These are phyloP conservation scores for Metschnikowia baotianmanensis DNA, from an alignment of 805 yeast species.

Conservation along the genomic window DNA sequence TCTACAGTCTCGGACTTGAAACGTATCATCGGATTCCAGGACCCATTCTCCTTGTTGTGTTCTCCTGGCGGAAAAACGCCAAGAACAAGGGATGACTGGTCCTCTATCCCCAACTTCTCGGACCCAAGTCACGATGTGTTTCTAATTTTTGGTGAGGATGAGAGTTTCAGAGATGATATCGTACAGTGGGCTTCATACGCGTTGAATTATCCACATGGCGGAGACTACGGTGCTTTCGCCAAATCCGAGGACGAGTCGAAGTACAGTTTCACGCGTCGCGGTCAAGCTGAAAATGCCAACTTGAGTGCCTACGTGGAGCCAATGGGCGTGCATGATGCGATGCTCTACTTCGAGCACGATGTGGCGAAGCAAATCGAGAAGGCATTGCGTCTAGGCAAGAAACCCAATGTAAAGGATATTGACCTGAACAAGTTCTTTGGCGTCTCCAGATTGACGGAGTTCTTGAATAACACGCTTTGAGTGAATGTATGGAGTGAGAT, in stretches of 20 bases:
- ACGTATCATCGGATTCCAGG: constrained; percentile 12
- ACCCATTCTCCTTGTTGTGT: constrained; percentile 16
- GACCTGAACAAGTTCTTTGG: constrained; percentile 16
- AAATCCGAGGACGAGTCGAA: constrained; percentile 18
- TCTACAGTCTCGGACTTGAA: constrained; percentile 9
- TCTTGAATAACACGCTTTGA: constrained; percentile 14
- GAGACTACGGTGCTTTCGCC: constrained; percentile 28
- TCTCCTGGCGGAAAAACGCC: constrained; percentile 30
- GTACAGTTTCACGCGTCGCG: constrained; percentile 22
- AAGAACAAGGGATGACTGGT: constrained; percentile 30
- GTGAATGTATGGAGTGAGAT: neutral
- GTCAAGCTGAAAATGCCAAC: constrained; percentile 21
- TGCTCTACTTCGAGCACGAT: constrained; percentile 17
- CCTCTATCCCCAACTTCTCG: constrained; percentile 29
- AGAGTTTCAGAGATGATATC: constrained; percentile 40
- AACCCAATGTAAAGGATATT: constrained; percentile 11
- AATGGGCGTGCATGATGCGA: constrained; percentile 20
- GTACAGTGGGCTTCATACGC: constrained; percentile 35
- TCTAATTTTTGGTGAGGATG: constrained; percentile 41
- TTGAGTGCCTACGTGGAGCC: constrained; percentile 19
- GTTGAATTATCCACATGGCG: constrained; percentile 26
- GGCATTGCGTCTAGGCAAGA: constrained; percentile 8
- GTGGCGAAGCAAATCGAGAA: constrained; percentile 5
- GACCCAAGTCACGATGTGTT: constrained; percentile 28
- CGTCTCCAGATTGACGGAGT: constrained; percentile 12